phyloP scores from a whole-genome alignment of 331 rosid genomes.

The Malus hybrid region DNA sequence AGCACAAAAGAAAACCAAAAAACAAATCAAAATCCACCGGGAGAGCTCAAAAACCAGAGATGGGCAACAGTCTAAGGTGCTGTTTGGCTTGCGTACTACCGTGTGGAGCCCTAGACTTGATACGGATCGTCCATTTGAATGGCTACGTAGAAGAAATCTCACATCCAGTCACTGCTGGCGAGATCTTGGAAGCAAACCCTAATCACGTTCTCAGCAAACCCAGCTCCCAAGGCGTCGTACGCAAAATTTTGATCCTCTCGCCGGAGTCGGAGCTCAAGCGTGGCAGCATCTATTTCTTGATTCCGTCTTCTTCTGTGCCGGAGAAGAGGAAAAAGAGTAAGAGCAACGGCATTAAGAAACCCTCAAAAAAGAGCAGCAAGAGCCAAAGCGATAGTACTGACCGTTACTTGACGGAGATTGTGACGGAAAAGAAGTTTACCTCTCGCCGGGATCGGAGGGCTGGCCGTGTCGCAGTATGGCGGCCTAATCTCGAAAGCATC shows the following conservation, averaged over 20 bases:
- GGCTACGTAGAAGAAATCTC: conserved; percentile 79
- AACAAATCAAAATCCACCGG: neutral
- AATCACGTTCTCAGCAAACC: conserved; percentile 80
- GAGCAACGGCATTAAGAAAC: conserved; percentile 12
- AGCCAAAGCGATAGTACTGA: neutral
- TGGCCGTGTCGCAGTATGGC: conserved; percentile 48
- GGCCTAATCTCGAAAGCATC: conserved; percentile 70
- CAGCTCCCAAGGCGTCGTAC: conserved; percentile 66
- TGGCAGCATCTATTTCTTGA: conserved; percentile 82
- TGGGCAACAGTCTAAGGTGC: conserved; percentile 93
- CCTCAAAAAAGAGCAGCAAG: conserved; percentile 24
- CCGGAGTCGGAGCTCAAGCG: conserved; percentile 82
- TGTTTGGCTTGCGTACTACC: conserved; percentile 97
- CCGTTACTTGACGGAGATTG: conserved; percentile 4
- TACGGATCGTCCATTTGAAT: conserved; percentile 81
- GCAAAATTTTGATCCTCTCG: conserved; percentile 61
- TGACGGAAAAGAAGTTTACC: conserved; percentile 40
- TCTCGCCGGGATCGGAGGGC: conserved; percentile 47
- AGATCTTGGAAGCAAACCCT: conserved; percentile 74
- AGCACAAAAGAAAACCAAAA: neutral
- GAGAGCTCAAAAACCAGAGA: neutral
- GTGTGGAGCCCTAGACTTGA: conserved; percentile 84
- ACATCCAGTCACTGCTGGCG: conserved; percentile 66
- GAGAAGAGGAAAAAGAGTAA: conserved; percentile 39
- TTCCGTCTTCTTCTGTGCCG: conserved; percentile 62